A percentile compares a stretch with the other conserved stretches of the same genome.
Evolutionary conservation across 2,329 filamentous ascomycete species (phyloP).

Genomic region (Fusarium staphyleae): DNA sequence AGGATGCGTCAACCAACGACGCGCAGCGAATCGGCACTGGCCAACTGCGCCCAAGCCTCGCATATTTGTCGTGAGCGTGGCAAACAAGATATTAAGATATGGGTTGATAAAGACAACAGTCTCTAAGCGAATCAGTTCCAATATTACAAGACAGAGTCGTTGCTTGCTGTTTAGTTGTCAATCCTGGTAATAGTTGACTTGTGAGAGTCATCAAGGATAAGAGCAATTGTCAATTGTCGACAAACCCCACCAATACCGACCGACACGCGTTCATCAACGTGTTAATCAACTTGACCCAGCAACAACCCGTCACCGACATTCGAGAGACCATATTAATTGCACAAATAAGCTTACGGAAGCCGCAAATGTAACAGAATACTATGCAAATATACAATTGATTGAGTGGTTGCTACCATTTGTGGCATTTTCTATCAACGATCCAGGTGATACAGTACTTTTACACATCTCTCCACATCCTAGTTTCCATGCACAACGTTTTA

Average conservation of each 20-base stretch:
- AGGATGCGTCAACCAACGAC: slow-evolving; percentile 28
- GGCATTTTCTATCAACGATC: slow-evolving; percentile 37
- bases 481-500: slow-evolving; percentile 19
- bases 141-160: background rate
- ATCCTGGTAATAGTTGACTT: background rate
- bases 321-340: too few relatives aligned
- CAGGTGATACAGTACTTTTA: slow-evolving; percentile 41
- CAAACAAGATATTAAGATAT: too few relatives aligned
- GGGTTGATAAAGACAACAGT: too few relatives aligned
- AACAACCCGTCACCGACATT: background rate
- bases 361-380: background rate
- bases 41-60: slow-evolving; percentile 37
- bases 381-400: slow-evolving; percentile 39
- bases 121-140: too few relatives aligned
- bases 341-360: too few relatives aligned
- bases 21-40: slow-evolving; percentile 39
- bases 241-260: slow-evolving; percentile 35
- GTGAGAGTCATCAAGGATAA: slow-evolving; percentile 32
- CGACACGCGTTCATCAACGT: slow-evolving; percentile 29
- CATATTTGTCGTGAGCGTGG: slow-evolving; percentile 21
- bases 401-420: slow-evolving; percentile 38
- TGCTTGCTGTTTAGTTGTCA: slow-evolving; percentile 4
- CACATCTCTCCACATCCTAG: slow-evolving; percentile 34
- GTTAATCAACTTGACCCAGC: slow-evolving; percentile 9
- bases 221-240: slow-evolving; percentile 29